A percentile compares a stretch with the other conserved stretches of the same genome.
These are phyloP conservation scores for Lactarius pseudohatsudake DNA, from an alignment of 768 basidiomycete species.

Conservation along the genomic window DNA sequence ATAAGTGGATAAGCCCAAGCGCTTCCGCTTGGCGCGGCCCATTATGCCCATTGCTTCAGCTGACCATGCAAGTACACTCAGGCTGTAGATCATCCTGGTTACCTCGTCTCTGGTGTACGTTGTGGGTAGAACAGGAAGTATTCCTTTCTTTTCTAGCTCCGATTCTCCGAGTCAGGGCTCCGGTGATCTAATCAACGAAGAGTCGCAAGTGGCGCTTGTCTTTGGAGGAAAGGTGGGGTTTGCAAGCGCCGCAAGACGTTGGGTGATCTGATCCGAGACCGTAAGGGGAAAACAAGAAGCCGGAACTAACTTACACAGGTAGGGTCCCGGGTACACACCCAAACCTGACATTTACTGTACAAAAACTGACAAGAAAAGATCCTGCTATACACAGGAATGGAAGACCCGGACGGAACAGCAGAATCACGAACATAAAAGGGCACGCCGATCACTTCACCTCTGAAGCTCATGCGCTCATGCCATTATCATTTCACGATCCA, in stretches of 20 bases:
- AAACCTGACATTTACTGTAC: not conserved
- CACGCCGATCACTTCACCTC: not conserved
- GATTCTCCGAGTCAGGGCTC: not conserved
- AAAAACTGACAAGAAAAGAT: not conserved
- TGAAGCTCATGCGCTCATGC: too few relatives aligned
- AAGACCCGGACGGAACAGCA: not conserved
- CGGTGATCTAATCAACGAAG: not conserved
- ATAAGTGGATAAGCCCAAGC: conserved; percentile 3
- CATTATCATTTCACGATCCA: not conserved
- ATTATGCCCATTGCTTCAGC: not conserved
- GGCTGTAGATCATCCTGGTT: not conserved
- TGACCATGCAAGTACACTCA: not conserved
- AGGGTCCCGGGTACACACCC: not conserved
- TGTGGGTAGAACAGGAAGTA: not conserved
- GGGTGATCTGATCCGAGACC: not conserved
- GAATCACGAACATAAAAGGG: not conserved
- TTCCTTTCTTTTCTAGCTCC: not conserved
- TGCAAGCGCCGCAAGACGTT: not conserved
- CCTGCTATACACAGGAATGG: not conserved
- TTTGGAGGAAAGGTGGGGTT: not conserved
- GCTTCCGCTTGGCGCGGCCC: not conserved
- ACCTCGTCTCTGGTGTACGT: not conserved
- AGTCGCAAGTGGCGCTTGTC: not conserved
- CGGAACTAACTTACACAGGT: not conserved
- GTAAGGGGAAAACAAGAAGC: not conserved